Base-by-base conservation (phyloP, 2,329 filamentous ascomycete genomes). In the Hypoxylon sp. region DNA sequence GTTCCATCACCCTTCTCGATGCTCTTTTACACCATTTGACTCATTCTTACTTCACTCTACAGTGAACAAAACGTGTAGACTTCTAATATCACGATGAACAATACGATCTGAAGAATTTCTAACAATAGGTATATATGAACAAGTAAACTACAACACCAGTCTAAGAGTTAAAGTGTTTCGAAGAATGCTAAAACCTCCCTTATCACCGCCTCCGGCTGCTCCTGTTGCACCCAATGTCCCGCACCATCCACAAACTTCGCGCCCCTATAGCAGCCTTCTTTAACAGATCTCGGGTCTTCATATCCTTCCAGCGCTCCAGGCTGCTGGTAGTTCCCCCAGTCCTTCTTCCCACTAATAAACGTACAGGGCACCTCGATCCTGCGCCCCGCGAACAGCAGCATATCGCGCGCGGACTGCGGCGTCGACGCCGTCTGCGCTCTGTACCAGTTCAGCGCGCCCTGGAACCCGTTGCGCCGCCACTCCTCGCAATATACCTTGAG, bases 211-310 rank as follows among this genome's bases (percentile, higher is more conserved):
- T 86, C 83, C 0, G 88, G 85, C 74, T 87, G 82, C 75, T 92
- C 89, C 77, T 91, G 88, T 74, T 90, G 89, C 36, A 90, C 85
- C 90, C 90, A 92, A 79, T 92, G 90, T 0, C 90, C 90, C 3
- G 89, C 89, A 0, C 84, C 83, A 14, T 89, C 83, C 11, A 92
- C 79, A 17, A 89, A 78, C 53, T 75, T 83, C 34, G 81, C 77
- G 0, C 86, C 86, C 53, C 81, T 80, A 73, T 88, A 90, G 63
- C 85, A 82, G 0, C 72, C 75, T 17, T 71, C 51, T 25, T 77
- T 79, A 68, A 87, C 90, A 0, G 81, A 81, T 6, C 81, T 78
- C 5, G 80, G 80, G 77, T 89, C 86, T 28, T 82, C 65, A 11
- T 80, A 76, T 19, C 75, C 83, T 74, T 91, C 87, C 3, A 92